These are phyloP conservation scores for Iberis pinnata DNA, from an alignment of 345 rosid genomes.

Conservation along the genomic window DNA sequence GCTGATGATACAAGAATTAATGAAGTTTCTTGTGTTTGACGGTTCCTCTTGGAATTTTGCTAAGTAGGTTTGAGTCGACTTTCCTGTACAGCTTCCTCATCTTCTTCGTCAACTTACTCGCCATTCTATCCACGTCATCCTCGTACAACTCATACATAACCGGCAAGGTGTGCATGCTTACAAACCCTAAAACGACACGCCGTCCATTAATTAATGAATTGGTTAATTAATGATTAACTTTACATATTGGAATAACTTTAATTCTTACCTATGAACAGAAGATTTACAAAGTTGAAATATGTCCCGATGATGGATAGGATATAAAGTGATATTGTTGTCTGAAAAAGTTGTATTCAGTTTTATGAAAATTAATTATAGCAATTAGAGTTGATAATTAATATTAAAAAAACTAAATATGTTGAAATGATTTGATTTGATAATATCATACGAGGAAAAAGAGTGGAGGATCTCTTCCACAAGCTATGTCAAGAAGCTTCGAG, in stretches of 20 bases:
- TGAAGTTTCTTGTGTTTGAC: slow-evolving; percentile 47
- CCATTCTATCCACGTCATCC: slow-evolving; percentile 50
- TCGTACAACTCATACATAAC: slow-evolving; percentile 56
- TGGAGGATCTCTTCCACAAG: slow-evolving; percentile 57
- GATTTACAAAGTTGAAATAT: slow-evolving; percentile 64
- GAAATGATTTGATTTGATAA: background rate
- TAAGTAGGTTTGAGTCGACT: slow-evolving; percentile 50
- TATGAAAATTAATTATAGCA: no score
- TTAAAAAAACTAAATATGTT: background rate
- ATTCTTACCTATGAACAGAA: slow-evolving; percentile 60
- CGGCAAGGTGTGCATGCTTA: slow-evolving; percentile 58
- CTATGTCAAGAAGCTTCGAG: slow-evolving; percentile 42
- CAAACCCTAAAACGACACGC: slow-evolving; percentile 33
- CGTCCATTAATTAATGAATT: background rate
- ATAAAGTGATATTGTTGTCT: slow-evolving; percentile 47
- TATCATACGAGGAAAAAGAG: slow-evolving; percentile 51
- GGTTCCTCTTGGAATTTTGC: slow-evolving; percentile 79
- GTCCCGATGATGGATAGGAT: slow-evolving; percentile 63
- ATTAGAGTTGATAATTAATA: no score
- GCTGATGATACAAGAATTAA: slow-evolving; percentile 18
- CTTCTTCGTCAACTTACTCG: slow-evolving; percentile 28
- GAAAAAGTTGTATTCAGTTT: slow-evolving; percentile 3
- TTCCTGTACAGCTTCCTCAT: slow-evolving; percentile 38
- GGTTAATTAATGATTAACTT: background rate
- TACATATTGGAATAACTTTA: background rate